phyloP scores from a whole-genome alignment of 768 basidiomycete genomes.

The Chalciporus pseudorubinellus region DNA sequence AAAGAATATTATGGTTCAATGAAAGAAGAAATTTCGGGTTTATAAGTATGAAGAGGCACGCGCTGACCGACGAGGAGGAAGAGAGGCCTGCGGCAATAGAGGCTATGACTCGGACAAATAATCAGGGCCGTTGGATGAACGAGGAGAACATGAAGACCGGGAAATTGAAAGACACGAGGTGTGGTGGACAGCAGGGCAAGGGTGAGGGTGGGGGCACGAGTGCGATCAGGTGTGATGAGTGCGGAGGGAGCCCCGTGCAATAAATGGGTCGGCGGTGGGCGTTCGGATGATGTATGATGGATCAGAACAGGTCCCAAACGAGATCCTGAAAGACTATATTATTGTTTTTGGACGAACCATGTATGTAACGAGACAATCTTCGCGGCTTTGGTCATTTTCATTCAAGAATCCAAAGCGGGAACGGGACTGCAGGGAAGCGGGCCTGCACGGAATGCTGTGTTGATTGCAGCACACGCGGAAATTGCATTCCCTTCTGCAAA shows the following conservation, averaged over 20 bases:
- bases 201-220: conserved; percentile 33
- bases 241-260: conserved; percentile 28
- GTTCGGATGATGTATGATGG: conserved; percentile 27
- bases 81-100: conserved; percentile 34
- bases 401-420: conserved; percentile 15
- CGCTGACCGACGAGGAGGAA: conserved; percentile 34
- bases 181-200: conserved; percentile 39
- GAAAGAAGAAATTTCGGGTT: conserved; percentile 54
- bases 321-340: conserved; percentile 19
- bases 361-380: conserved; percentile 28
- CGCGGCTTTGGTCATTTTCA: conserved; percentile 21
- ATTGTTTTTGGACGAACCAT: conserved; percentile 20
- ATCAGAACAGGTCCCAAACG: conserved; percentile 17
- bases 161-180: conserved; percentile 47
- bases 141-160: conserved; percentile 49
- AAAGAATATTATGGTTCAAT: conserved; percentile 42
- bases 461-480: conserved; percentile 27
- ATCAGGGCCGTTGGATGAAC: conserved; percentile 46
- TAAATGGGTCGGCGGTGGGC: conserved; percentile 31
- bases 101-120: conserved; percentile 38
- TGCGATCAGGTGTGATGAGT: conserved; percentile 29
- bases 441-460: conserved; percentile 19
- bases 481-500: conserved; percentile 24
- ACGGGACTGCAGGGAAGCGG: conserved; percentile 18
- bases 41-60: conserved; percentile 45